Evolutionary conservation across 768 basidiomycete genomes (phyloP), one percentile per base, ranked within the genome.

Genomic region (Russula virescens): DNA sequence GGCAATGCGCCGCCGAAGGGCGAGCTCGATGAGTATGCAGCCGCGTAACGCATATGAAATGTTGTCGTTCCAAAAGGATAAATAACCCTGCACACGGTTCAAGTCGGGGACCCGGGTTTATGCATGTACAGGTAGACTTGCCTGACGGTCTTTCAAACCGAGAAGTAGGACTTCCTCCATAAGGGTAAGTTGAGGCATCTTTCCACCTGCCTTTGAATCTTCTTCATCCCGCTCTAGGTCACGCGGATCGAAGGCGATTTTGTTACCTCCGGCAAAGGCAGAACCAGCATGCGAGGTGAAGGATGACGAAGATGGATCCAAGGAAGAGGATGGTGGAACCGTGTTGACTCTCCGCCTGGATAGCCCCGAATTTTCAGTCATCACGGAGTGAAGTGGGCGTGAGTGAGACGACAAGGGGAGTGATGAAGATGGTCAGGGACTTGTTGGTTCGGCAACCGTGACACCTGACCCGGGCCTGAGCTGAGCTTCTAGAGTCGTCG

Each of bases 41-140:
- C 97, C 97, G n/a, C 97, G 86, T 2, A 99, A 82, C 16, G 96
- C 95, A 75, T 99, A 99, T 0, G 94, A 97, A 68, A 99, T 99
- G 76, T 98, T 98, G 80, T 99, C 96, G 76, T 98, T 98, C 96
- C 96, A 98, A 73, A 98, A 98, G 1, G 94, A 96, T 43, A 98
- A 84, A 74, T 98, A 97, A 40, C 95, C 95, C 84, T 87, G 68
- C 49, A 47, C 50, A 47, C 50, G 71, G 68, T 47, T 53, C 47
- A 47, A 43, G 48, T 47, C 7, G 25, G 35, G 35, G 26, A 42
- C 14, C 23, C 0, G 9, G 25, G 5, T 47, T 14, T 35, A 34
- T 25, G 31, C 9, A 47, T 60, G 26, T 43, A 35, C 38, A 43
- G 42, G 4, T 19, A 38, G 28, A 76, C 81, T 23, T 69, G 94